These are phyloP conservation scores for Talaromyces sp. DNA, from an alignment of 2,329 filamentous ascomycete genomes.

Conservation along the genomic window DNA sequence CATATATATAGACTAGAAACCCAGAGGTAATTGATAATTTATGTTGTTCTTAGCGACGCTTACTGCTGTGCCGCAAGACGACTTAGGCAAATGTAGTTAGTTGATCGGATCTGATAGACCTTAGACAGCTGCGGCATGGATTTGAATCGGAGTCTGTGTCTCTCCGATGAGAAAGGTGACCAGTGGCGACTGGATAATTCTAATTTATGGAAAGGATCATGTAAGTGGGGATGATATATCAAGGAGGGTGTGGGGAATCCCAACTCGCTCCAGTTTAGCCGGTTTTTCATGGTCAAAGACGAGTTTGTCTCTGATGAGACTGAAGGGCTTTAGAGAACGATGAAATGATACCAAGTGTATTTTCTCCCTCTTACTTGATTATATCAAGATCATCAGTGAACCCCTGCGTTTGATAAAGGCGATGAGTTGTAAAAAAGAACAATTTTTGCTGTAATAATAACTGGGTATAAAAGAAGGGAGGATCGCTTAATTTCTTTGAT, in stretches of 20 bases:
- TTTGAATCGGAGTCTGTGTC: background rate
- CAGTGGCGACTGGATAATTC: background rate
- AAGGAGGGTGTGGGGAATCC: background rate
- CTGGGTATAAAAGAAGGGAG: background rate
- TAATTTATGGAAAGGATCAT: background rate
- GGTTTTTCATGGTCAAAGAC: background rate
- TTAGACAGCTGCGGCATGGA: background rate
- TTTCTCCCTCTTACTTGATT: background rate
- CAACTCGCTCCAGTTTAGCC: background rate
- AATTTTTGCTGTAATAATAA: background rate
- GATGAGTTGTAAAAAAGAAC: background rate
- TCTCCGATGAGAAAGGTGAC: background rate
- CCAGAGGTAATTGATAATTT: too few species aligned
- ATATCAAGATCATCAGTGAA: too few species aligned
- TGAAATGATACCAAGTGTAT: background rate
- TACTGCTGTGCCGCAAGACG: too few species aligned
- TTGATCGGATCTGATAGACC: background rate
- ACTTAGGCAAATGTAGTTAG: too few species aligned
- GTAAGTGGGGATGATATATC: background rate
- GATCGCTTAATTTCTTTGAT: background rate
- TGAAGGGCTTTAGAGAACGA: background rate
- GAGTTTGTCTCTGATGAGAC: background rate
- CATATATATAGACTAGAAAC: too few species aligned
- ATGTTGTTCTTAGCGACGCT: too few species aligned
- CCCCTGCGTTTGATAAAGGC: background rate